Conservation (phyloP, 2,329 filamentous ascomycete species). For the Fusarium sp. region DNA sequence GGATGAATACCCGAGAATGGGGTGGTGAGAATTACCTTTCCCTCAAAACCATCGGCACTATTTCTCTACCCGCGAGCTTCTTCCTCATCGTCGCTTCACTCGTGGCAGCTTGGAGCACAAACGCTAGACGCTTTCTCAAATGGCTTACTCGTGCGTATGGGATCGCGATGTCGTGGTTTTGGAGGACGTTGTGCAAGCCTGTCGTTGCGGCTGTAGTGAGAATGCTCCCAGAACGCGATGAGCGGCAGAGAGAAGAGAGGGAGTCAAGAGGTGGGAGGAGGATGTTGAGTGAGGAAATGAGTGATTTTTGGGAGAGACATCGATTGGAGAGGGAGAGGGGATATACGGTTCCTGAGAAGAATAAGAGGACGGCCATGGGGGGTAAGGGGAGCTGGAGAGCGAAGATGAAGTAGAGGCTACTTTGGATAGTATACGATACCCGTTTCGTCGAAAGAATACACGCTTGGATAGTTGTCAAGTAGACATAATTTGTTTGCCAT, state of each 20-base stretch:
- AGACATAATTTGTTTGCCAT: no score
- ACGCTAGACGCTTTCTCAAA: constrained; percentile 55
- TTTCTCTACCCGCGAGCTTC: constrained; percentile 65
- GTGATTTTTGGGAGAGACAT: constrained; percentile 61
- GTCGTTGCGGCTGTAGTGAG: constrained; percentile 22
- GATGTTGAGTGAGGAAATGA: constrained; percentile 52
- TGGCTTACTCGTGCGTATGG: constrained; percentile 41
- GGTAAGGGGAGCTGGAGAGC: constrained; percentile 28
- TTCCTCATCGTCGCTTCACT: constrained; percentile 66
- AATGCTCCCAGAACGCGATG: constrained; percentile 38
- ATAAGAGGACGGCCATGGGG: constrained; percentile 43
- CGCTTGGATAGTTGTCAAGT: neutral
- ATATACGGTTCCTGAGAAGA: constrained; percentile 59
- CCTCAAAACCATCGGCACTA: constrained; percentile 62
- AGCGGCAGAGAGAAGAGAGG: constrained; percentile 41
- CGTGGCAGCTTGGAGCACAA: constrained; percentile 69
- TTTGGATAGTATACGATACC: neutral
- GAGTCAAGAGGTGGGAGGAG: constrained; percentile 35
- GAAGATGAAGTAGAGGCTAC: constrained; percentile 19
- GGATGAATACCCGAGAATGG: constrained; percentile 77
- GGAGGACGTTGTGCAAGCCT: constrained; percentile 46
- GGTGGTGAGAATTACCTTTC: constrained; percentile 63
- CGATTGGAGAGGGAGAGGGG: constrained; percentile 58
- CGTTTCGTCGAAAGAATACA: neutral
- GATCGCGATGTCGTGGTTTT: constrained; percentile 38